phyloP scores from a whole-genome alignment of 805 yeast genomes.

The Yueomyces sp. region DNA sequence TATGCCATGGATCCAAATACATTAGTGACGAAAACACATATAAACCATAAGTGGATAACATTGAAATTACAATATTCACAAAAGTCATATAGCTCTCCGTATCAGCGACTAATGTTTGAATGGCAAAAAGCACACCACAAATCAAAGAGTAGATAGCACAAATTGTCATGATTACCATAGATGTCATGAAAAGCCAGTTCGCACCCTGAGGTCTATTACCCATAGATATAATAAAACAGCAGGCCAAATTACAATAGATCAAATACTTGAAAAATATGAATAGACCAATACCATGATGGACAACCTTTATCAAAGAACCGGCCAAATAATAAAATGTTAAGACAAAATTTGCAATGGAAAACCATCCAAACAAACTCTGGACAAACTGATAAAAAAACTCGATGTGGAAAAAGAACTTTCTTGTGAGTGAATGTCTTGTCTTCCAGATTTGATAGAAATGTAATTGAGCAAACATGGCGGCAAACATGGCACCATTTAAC shows the following conservation, averaged over 20 bases:
- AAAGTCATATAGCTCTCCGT: conserved; percentile 35
- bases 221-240: conserved; percentile 86
- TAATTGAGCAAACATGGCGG: conserved; percentile 78
- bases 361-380: conserved; percentile 75
- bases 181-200: conserved; percentile 54
- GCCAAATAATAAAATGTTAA: conserved; percentile 87
- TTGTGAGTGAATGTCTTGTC: conserved; percentile 67
- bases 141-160: conserved; percentile 73
- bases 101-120: conserved; percentile 33
- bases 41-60: conserved; percentile 84
- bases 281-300: conserved; percentile 64
- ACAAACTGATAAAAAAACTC: conserved; percentile 84
- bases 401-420: conserved; percentile 71
- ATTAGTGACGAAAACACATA: conserved; percentile 70
- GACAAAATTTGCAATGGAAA: conserved; percentile 84
- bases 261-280: conserved; percentile 80
- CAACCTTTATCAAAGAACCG: conserved; percentile 51
- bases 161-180: conserved; percentile 59
- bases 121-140: conserved; percentile 73
- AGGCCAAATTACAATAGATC: conserved; percentile 66
- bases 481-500: conserved; percentile 96
- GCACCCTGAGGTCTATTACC: conserved; percentile 99
- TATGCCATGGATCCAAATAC: conserved; percentile 95
- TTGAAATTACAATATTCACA: conserved; percentile 67
- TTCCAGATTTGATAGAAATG: conserved; percentile 83